Conservation (phyloP, 2,329 filamentous ascomycete genomes). For the Colletotrichum orbiculare region DNA sequence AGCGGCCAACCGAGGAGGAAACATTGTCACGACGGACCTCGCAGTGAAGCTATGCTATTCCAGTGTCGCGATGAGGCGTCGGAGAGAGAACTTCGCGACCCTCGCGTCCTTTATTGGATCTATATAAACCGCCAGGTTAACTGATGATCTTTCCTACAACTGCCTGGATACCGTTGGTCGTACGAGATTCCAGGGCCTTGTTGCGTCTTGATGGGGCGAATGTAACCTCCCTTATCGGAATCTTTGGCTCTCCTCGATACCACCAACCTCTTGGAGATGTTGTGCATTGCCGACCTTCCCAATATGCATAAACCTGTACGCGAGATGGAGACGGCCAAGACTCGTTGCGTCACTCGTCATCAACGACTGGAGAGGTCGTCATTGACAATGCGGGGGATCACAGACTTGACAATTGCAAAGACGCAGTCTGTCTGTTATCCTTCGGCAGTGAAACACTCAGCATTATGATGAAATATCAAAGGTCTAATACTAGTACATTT, state of each 20-base stretch:
- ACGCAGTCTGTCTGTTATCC: too few relatives aligned
- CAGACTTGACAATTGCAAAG: too few relatives aligned
- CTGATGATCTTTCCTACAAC: not conserved
- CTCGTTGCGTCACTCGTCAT: not conserved
- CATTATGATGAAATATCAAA: too few relatives aligned
- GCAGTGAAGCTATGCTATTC: too few relatives aligned
- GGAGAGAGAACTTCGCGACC: not conserved
- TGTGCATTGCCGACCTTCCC: slow-evolving; percentile 19
- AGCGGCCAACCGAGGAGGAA: not conserved
- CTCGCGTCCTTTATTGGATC: not conserved
- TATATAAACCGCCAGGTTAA: not conserved
- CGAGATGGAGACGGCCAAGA: slow-evolving; percentile 24
- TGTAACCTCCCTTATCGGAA: slow-evolving; percentile 26
- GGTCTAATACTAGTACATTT: too few relatives aligned
- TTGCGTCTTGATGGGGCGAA: slow-evolving; percentile 12
- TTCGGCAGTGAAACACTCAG: too few relatives aligned
- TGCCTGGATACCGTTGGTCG: not conserved
- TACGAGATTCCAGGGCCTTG: slow-evolving; percentile 2
- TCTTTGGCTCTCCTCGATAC: not conserved
- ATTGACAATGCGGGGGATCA: too few relatives aligned
- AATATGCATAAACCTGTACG: slow-evolving; percentile 14
- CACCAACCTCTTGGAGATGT: not conserved
- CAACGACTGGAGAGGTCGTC: too few relatives aligned
- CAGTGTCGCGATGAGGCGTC: not conserved
- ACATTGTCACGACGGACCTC: not conserved